Conservation (phyloP, 1,284 basidiomycete genomes). For the Ustilago curta region DNA sequence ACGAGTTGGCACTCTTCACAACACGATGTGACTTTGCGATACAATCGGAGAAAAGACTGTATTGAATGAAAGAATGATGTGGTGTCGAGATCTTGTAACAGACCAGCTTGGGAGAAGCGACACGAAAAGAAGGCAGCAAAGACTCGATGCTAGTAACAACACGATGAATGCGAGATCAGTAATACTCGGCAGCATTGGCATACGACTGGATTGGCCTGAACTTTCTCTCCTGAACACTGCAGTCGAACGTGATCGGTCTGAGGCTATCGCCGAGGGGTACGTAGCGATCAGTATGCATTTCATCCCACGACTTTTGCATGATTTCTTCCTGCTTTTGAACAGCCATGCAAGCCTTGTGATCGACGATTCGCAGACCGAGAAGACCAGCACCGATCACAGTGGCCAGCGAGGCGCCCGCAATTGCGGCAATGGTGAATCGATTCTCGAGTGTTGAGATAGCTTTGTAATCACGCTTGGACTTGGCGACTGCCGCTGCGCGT, state of each 20-base stretch:
- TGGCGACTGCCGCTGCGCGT: background rate
- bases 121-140: background rate
- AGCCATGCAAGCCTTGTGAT: slow-evolving; percentile 23
- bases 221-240: slow-evolving; percentile 14
- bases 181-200: slow-evolving; percentile 4
- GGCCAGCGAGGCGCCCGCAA: background rate
- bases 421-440: slow-evolving; percentile 5
- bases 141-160: too few relatives aligned
- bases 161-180: slow-evolving; percentile 1
- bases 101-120: background rate
- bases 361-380: background rate
- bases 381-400: background rate
- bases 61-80: background rate
- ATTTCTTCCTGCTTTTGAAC: slow-evolving; percentile 16
- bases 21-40: background rate
- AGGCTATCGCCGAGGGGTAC: slow-evolving; percentile 30
- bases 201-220: slow-evolving; percentile 26
- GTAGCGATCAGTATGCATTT: slow-evolving; percentile 31
- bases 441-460: slow-evolving; percentile 8
- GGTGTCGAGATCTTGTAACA: background rate
- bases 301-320: slow-evolving; percentile 37
- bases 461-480: slow-evolving; percentile 2
- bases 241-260: slow-evolving; percentile 34
- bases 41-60: background rate
- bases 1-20: background rate